phyloP scores from a whole-genome alignment of 306 rosid genomes.

The Psophocarpus tetragonolobus region DNA sequence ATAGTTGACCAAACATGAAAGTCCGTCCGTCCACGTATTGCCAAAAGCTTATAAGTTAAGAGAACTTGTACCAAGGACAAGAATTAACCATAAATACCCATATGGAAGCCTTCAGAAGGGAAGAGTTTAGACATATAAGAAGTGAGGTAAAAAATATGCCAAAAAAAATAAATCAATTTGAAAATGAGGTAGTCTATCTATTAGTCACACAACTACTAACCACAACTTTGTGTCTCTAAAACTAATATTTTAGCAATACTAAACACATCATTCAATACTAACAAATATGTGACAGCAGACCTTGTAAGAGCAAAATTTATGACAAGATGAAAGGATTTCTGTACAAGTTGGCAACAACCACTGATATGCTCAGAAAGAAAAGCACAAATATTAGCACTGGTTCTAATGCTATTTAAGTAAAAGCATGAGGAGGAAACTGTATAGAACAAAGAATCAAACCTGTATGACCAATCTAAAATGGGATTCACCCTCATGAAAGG shows the following conservation, averaged over 20 bases:
- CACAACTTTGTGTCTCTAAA: neutral
- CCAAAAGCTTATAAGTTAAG: slow-evolving; percentile 17
- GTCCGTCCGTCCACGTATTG: neutral
- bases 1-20: slow-evolving; percentile 2
- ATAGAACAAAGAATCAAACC: slow-evolving; percentile 36
- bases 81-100: neutral
- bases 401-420: slow-evolving; percentile 19
- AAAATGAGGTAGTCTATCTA: slow-evolving; percentile 10
- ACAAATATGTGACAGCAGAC: neutral
- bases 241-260: neutral
- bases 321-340: slow-evolving; percentile 14
- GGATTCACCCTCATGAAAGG: slow-evolving; percentile 98
- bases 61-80: slow-evolving; percentile 6
- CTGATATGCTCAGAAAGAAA: slow-evolving; percentile 17
- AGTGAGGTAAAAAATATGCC: slow-evolving; percentile 1
- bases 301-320: slow-evolving; percentile 3
- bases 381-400: slow-evolving; percentile 11
- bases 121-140: neutral
- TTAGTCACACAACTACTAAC: neutral
- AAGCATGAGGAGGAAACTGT: slow-evolving; percentile 1
- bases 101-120: slow-evolving; percentile 10
- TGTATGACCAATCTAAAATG: slow-evolving; percentile 97
- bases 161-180: neutral
- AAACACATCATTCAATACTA: slow-evolving; percentile 23
- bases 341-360: slow-evolving; percentile 8